These are phyloP conservation scores for Acanthamoeba culbertsoni DNA, from an alignment of 208 protist species.

Conservation along the genomic window DNA sequence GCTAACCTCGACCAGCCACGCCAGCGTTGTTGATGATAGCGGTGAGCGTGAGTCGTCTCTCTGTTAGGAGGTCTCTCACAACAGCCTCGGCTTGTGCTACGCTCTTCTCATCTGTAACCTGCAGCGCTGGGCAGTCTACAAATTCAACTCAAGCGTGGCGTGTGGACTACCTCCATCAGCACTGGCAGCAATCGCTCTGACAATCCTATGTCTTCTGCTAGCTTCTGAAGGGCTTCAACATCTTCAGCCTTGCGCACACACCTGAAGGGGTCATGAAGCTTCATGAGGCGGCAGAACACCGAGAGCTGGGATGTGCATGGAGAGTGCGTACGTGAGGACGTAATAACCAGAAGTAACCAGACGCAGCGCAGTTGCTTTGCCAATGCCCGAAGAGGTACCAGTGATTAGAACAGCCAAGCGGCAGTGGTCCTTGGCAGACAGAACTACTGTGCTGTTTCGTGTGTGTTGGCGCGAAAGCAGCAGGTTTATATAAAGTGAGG, in stretches of 20 bases:
- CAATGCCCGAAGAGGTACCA: conserved; percentile 2
- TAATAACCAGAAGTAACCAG: background rate
- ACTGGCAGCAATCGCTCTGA: background rate
- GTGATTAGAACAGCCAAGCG: background rate
- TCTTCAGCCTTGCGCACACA: background rate
- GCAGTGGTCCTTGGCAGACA: background rate
- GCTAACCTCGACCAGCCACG: background rate
- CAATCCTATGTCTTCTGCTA: background rate
- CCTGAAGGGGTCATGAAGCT: background rate
- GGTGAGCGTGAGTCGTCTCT: background rate
- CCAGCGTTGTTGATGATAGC: conserved; percentile 33
- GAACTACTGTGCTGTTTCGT: background rate
- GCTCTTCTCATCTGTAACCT: background rate
- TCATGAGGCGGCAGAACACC: background rate
- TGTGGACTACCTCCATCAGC: background rate
- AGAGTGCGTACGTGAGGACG: background rate
- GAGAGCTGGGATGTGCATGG: background rate
- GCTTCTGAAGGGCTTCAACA: background rate
- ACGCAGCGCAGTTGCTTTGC: background rate
- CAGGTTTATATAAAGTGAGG: background rate
- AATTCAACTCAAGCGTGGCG: background rate
- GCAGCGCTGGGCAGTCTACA: background rate
- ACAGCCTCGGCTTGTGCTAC: background rate
- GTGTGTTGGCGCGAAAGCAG: no score
- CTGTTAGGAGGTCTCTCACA: background rate